Evolutionary conservation across 306 rosid genomes (phyloP).

Genomic region (Cicer judaicum): DNA sequence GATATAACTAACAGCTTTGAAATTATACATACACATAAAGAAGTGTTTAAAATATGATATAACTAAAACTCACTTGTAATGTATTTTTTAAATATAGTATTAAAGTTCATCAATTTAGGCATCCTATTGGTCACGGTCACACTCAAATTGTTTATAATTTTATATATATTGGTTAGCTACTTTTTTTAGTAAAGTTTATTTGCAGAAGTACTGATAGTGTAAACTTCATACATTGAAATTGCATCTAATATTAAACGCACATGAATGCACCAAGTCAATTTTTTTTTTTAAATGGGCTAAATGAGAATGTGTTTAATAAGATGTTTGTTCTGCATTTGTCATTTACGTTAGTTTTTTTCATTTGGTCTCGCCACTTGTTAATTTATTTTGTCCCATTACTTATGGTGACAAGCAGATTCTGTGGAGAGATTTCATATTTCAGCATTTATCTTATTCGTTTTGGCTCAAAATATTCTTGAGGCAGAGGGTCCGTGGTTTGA

Average conservation of each 20-base stretch:
- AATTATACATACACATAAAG: slow-evolving; percentile 1
- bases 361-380: slow-evolving; percentile 27
- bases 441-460: slow-evolving; percentile 85
- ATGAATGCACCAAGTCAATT: no score
- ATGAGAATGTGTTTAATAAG: not conserved
- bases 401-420: slow-evolving; percentile 72
- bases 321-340: slow-evolving; percentile 25
- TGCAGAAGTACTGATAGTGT: not conserved
- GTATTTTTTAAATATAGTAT: not conserved
- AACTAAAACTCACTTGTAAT: not conserved
- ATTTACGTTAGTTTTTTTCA: not conserved
- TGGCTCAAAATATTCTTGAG: slow-evolving; percentile 98
- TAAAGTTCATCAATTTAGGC: not conserved
- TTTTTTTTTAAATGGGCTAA: not conserved
- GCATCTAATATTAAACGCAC: slow-evolving; percentile 4
- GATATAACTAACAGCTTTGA: not conserved
- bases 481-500: slow-evolving; percentile 98
- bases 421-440: slow-evolving; percentile 97
- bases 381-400: slow-evolving; percentile 8
- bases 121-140: slow-evolving; percentile 4
- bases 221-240: not conserved
- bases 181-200: slow-evolving; percentile 1
- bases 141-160: not conserved
- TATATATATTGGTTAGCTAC: not conserved
- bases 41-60: slow-evolving; percentile 1